Conservation (phyloP, 352 stramenopile species). For the Pythium grandisporangium region DNA sequence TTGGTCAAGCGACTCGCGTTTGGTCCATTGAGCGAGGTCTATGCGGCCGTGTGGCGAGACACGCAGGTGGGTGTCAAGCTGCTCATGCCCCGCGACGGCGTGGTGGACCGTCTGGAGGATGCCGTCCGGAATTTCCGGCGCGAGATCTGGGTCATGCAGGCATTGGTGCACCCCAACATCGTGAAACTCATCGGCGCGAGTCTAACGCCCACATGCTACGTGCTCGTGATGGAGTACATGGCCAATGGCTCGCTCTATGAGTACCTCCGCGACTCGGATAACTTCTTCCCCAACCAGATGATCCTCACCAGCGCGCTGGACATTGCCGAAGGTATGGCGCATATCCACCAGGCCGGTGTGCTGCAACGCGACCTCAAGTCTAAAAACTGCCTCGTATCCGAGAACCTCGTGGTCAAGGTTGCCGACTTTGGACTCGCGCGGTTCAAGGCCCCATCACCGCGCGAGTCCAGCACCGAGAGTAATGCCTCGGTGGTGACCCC, state of each 20-base stretch:
- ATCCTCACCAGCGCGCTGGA: constrained; percentile 51
- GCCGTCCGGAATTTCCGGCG: constrained; percentile 72
- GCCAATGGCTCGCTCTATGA: constrained; percentile 78
- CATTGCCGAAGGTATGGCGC: constrained; percentile 53
- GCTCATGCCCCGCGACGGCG: constrained; percentile 58
- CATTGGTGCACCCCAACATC: constrained; percentile 63
- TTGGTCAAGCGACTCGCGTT: constrained; percentile 68
- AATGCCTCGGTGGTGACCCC: no score
- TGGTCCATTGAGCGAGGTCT: constrained; percentile 61
- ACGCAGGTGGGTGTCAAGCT: constrained; percentile 74
- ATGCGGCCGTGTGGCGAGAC: constrained; percentile 66
- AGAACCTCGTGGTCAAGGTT: constrained; percentile 72
- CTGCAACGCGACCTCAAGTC: constrained; percentile 74
- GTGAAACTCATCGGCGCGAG: constrained; percentile 70
- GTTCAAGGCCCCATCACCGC: constrained; percentile 37
- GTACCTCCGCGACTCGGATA: constrained; percentile 60
- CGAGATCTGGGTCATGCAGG: constrained; percentile 77
- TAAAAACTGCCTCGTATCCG: constrained; percentile 68
- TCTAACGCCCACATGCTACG: constrained; percentile 66
- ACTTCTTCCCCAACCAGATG: constrained; percentile 61
- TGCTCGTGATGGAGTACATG: constrained; percentile 85
- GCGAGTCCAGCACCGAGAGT: no score
- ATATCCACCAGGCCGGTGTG: constrained; percentile 45
- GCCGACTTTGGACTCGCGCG: constrained; percentile 65
- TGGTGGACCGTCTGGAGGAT: constrained; percentile 59